phyloP scores from a whole-genome alignment of 139 green algal species.

The Tetradesmus obliquus region DNA sequence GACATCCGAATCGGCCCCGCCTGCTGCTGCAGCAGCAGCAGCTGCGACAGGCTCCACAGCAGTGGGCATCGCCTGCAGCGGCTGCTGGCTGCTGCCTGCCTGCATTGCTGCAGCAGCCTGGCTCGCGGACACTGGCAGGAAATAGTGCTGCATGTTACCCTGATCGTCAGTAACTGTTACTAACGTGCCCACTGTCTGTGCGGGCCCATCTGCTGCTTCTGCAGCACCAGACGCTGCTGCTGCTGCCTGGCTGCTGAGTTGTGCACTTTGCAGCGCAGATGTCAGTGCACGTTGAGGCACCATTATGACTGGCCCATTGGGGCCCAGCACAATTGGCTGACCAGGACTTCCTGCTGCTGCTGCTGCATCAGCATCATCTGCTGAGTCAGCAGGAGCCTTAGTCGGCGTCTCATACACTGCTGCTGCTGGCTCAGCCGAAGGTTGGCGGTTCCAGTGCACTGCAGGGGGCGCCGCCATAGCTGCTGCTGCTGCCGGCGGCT shows the following conservation, averaged over 20 bases:
- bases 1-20: not conserved
- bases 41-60: not conserved
- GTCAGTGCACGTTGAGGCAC: not conserved
- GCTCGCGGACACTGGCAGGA: constrained; percentile 12
- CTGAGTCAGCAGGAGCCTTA: not conserved
- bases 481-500: not conserved
- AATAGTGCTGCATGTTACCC: constrained; percentile 9
- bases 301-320: not conserved
- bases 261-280: constrained; percentile 3
- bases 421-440: not conserved
- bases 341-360: not conserved
- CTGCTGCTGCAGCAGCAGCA: not conserved
- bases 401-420: not conserved
- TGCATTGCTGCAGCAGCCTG: not conserved
- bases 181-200: not conserved
- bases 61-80: not conserved
- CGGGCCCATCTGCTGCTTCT: not conserved
- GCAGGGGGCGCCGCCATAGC: not conserved
- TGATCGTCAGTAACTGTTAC: constrained; percentile 18
- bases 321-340: not conserved
- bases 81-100: not conserved
- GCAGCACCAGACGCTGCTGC: not conserved
- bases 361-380: not conserved
- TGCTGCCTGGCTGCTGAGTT: not conserved
- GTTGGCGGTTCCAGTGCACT: not conserved